Percentiles rank a stretch among this genome's conserved stretches.
phyloP scores from a whole-genome alignment of 352 stramenopile species.

The Phytophthora sansomeana region DNA sequence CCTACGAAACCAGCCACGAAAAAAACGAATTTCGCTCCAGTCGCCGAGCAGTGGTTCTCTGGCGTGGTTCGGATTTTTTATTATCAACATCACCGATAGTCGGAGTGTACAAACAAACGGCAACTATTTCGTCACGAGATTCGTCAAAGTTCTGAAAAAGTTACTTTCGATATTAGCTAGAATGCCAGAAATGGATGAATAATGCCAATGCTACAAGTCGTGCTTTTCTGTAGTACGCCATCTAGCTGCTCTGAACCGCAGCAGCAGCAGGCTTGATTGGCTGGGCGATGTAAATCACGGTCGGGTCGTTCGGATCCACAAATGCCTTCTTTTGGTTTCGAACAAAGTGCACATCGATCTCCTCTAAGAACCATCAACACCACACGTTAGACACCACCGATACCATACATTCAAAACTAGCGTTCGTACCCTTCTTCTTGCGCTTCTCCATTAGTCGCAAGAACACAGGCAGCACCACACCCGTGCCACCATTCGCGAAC shows the following conservation, averaged over 20 bases:
- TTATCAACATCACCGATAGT: too few relatives aligned
- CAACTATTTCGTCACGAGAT: too few relatives aligned
- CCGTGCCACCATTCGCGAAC: slow-evolving; percentile 87
- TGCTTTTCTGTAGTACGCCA: background rate
- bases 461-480: slow-evolving; percentile 86
- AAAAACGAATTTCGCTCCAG: too few relatives aligned
- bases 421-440: slow-evolving; percentile 68
- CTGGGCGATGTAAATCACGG: slow-evolving; percentile 85
- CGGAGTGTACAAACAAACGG: too few relatives aligned
- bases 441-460: slow-evolving; percentile 80
- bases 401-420: background rate
- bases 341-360: slow-evolving; percentile 77
- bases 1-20: too few relatives aligned
- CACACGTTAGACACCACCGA: background rate
- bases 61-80: too few relatives aligned
- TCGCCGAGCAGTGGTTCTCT: too few relatives aligned
- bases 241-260: slow-evolving; percentile 2
- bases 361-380: slow-evolving; percentile 39
- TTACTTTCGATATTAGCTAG: too few relatives aligned
- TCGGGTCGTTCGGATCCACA: slow-evolving; percentile 89
- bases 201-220: too few relatives aligned
- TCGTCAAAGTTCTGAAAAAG: too few relatives aligned
- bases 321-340: slow-evolving; percentile 86
- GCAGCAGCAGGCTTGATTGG: slow-evolving; percentile 43
- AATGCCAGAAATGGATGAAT: too few relatives aligned